A percentile compares a stretch with the other conserved stretches of the same genome.
Evolutionary conservation across 1,284 basidiomycete genomes (phyloP).

Genomic region (Pulveroboletus sp.): DNA sequence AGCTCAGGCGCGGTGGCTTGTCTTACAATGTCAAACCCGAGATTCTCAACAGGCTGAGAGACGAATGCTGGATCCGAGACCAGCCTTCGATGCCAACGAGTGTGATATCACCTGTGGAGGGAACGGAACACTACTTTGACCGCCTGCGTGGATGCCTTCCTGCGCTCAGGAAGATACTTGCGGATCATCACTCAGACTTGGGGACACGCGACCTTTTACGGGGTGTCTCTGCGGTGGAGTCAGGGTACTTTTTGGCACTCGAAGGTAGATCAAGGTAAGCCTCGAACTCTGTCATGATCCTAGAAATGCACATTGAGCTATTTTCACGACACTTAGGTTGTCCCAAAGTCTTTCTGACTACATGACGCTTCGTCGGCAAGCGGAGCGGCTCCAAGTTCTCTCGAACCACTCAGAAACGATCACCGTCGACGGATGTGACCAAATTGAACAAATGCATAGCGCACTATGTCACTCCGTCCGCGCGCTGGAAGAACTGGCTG

Average conservation of each 20-base stretch:
- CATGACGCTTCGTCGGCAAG: constrained; percentile 12
- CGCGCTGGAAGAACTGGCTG: constrained; percentile 40
- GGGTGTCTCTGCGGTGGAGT: constrained; percentile 79
- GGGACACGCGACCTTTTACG: constrained; percentile 82
- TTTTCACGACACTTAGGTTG: constrained; percentile 33
- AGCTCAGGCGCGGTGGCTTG: constrained; percentile 81
- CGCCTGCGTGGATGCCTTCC: constrained; percentile 70
- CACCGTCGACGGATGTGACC: constrained; percentile 9
- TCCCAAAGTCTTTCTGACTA: constrained; percentile 27
- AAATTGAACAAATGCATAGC: constrained; percentile 27
- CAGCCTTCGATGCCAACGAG: constrained; percentile 44
- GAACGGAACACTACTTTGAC: constrained; percentile 68
- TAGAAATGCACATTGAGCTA: not conserved
- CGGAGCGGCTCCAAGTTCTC: constrained; percentile 20
- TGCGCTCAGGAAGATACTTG: constrained; percentile 60
- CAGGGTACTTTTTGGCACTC: constrained; percentile 64
- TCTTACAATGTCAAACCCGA: constrained; percentile 73
- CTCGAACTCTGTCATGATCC: not conserved
- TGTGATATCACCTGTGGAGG: constrained; percentile 29
- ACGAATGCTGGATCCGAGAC: constrained; percentile 64
- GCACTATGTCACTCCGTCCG: constrained; percentile 29
- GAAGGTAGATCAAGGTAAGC: constrained; percentile 45
- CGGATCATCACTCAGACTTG: constrained; percentile 78
- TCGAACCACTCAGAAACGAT: constrained; percentile 23
- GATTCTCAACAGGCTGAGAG: constrained; percentile 59